These are phyloP conservation scores for Mortierella polycephala DNA, from an alignment of 371 early-diverging fungal genomes.

Conservation along the genomic window DNA sequence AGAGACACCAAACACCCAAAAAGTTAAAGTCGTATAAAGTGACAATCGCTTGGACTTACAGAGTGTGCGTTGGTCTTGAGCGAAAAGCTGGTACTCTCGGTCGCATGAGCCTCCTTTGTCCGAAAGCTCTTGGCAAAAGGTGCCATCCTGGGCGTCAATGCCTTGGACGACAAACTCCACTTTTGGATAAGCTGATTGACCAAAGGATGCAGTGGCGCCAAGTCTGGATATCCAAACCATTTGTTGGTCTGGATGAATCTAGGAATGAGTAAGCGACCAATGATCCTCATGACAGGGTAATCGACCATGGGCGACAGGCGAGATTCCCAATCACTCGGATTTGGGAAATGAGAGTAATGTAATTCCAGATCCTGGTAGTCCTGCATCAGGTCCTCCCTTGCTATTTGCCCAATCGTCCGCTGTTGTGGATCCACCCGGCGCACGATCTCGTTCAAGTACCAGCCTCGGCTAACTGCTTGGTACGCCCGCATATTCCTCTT, in stretches of 20 bases:
- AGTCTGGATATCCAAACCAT: conserved; percentile 23
- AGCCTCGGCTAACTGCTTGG: conserved; percentile 75
- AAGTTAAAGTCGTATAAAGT: background rate
- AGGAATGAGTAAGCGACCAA: conserved; percentile 60
- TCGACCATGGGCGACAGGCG: conserved; percentile 58
- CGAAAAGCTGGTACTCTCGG: conserved; percentile 56
- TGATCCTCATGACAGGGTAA: conserved; percentile 53
- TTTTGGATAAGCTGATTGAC: conserved; percentile 31
- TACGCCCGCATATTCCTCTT: conserved; percentile 62
- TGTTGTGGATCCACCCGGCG: conserved; percentile 66
- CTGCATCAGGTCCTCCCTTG: conserved; percentile 60
- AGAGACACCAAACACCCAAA: conserved; percentile 2
- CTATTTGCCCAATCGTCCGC: conserved; percentile 67
- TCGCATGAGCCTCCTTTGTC: conserved; percentile 32
- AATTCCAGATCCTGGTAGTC: conserved; percentile 63
- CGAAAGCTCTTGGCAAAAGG: conserved; percentile 36
- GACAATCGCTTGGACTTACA: conserved; percentile 43
- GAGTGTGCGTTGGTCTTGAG: conserved; percentile 70
- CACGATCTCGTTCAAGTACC: conserved; percentile 78
- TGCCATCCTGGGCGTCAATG: conserved; percentile 38
- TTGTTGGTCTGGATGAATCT: conserved; percentile 40
- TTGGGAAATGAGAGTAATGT: conserved; percentile 58
- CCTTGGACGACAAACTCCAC: conserved; percentile 29
- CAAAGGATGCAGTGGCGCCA: conserved; percentile 25
- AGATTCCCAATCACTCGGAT: conserved; percentile 51